These are phyloP conservation scores for Neurospora sp. DNA, from an alignment of 495 filamentous ascomycete species.

Conservation along the genomic window DNA sequence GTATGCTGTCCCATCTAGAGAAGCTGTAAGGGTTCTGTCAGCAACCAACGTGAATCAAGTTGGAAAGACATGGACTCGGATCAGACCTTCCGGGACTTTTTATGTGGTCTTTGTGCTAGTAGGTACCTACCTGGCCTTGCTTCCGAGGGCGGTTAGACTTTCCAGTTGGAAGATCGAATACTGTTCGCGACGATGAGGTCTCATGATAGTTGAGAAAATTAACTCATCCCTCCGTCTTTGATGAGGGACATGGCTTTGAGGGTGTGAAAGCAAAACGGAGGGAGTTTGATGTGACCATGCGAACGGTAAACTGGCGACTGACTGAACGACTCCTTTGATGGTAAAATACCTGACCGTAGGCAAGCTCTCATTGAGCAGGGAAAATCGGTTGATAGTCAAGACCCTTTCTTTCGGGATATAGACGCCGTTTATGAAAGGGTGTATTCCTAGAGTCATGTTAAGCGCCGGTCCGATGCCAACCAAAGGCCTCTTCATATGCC, in stretches of 20 bases:
- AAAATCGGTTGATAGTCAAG: not conserved
- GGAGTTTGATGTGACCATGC: not conserved
- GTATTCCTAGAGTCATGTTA: not conserved
- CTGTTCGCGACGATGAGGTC: not conserved
- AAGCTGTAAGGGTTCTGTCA: not conserved
- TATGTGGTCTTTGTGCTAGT: not conserved
- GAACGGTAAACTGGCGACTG: not conserved
- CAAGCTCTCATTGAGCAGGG: not conserved
- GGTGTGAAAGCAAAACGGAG: not conserved
- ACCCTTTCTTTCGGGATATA: not conserved
- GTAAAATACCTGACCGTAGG: not conserved
- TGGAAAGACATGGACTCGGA: not conserved
- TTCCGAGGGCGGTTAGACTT: not conserved
- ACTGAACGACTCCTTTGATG: not conserved
- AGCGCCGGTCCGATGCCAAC: not conserved
- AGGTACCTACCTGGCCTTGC: not conserved
- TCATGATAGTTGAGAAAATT: not conserved
- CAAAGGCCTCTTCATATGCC: not conserved
- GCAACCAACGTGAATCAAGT: not conserved
- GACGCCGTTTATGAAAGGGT: not conserved
- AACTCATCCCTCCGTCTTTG: not conserved
- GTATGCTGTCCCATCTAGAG: not conserved
- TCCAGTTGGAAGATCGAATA: not conserved
- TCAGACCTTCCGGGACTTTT: not conserved
- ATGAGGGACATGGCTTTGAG: not conserved